phyloP scores from a whole-genome alignment of 208 protist species.

The Willaertia magna region DNA sequence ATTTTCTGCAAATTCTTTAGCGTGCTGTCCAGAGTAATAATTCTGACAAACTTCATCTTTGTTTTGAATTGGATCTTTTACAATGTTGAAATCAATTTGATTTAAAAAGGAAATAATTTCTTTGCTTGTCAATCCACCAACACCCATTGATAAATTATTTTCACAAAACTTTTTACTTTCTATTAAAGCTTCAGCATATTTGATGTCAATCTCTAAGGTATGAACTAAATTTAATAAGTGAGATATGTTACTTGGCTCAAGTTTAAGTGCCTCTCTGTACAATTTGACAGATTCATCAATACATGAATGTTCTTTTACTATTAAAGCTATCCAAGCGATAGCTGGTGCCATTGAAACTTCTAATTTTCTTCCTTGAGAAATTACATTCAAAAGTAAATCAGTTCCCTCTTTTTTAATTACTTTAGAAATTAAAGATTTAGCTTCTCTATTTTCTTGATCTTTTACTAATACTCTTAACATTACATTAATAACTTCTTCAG shows the following conservation, averaged over 20 bases:
- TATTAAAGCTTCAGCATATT: background rate
- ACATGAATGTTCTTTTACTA: background rate
- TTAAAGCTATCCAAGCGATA: background rate
- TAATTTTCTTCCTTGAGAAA: background rate
- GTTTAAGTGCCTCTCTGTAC: background rate
- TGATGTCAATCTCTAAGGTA: background rate
- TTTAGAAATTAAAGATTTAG: background rate
- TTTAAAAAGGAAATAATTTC: background rate
- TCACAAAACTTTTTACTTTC: background rate
- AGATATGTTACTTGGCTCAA: background rate
- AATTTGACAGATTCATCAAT: background rate
- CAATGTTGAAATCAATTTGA: background rate
- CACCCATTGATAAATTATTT: background rate
- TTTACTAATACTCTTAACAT: background rate
- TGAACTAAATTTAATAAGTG: background rate
- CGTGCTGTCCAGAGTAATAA: background rate
- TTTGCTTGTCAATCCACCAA: background rate
- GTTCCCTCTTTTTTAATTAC: background rate
- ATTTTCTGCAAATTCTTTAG: background rate
- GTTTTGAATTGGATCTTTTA: background rate
- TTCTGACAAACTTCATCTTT: background rate
- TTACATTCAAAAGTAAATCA: background rate
- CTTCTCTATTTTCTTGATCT: background rate
- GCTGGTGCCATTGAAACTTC: background rate
- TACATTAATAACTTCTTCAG: background rate